A percentile compares a stretch with the other conserved stretches of the same genome.
phyloP scores from a whole-genome alignment of 306 rosid species.

The Acacia confusa region DNA sequence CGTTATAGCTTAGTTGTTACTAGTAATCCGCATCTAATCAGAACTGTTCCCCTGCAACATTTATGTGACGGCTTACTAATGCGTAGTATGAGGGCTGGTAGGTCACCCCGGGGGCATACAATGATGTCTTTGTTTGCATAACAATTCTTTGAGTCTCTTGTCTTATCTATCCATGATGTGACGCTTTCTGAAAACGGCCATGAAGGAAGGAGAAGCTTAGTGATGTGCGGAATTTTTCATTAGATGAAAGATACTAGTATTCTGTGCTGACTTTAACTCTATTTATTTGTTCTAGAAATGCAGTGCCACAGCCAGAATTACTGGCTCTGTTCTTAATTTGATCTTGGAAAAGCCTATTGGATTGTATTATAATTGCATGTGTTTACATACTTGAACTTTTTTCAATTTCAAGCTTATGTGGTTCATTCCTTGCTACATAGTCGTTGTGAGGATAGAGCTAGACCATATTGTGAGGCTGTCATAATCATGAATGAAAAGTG shows the following conservation, averaged over 20 bases:
- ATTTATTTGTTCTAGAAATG: not conserved
- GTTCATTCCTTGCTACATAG: not conserved
- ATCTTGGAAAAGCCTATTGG: not conserved
- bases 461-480: not conserved
- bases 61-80: not conserved
- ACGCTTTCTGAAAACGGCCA: not conserved
- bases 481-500: not conserved
- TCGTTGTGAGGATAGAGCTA: not conserved
- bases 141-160: not conserved
- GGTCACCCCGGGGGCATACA: not conserved
- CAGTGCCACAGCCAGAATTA: not conserved
- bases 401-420: not conserved
- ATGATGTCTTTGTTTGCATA: not conserved
- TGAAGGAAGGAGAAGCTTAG: not conserved
- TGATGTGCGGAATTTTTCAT: not conserved
- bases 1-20: not conserved
- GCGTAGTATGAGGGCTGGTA: not conserved
- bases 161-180: not conserved
- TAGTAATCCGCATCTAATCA: not conserved
- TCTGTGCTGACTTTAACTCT: not conserved
- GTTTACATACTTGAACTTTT: not conserved
- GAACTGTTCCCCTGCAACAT: not conserved
- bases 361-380: not conserved
- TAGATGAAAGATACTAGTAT: slow-evolving; percentile 9
- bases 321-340: slow-evolving; percentile 5